Base-by-base conservation (phyloP, 1,139 yeast genomes). In the Lodderomyces beijingensis region DNA sequence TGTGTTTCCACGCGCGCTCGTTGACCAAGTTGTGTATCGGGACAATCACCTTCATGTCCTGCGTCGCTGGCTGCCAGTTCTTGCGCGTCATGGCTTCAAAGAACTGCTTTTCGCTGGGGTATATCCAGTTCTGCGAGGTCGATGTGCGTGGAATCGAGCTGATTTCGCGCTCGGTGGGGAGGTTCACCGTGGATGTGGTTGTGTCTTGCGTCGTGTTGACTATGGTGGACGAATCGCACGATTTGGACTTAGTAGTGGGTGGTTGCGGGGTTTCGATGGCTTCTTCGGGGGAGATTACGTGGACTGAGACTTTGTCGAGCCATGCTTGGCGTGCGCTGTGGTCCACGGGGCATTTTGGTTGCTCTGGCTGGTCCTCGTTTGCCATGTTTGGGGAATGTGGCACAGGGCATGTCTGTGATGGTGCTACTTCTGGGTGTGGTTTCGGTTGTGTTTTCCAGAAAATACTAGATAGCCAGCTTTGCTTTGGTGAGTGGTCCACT, bases 21-120 rank as follows among this genome's bases (percentile, higher is more conserved):
- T 91, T 91, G 20, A 91, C 97, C 21, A 86, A 77, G 51, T 91
- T 91, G 55, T 91, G 98, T 29, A 91, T 82, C 1, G 97, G 97
- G 2, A 91, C 95, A 24, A 91, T 87, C 0, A 93, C 75, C 44
- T 77, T 67, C 97, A 91, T 91, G 51, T 89, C 97, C 6, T 62
- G 57, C 1, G 85, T 83, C 11, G 75, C 64, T 2, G 97, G 96
- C 35, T 79, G 72, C 89, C 95, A 87, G 40, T 84, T 75, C 52
- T 91, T 91, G 40, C 97, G 75, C 46, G 74, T 68, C 97, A 91
- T 91, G 10, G 97, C 96, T 41, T 86, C 93, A 55, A 68, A 91
- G 52, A 91, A 91, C 62, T 89, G 97, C 54, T 86, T 86, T 55
- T 91, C 95, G 2, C 95, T 84, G 7, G 98, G 98, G 51, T 91